Conservation (phyloP, 1,284 basidiomycete genomes). For the Clitocybe nebularis region DNA sequence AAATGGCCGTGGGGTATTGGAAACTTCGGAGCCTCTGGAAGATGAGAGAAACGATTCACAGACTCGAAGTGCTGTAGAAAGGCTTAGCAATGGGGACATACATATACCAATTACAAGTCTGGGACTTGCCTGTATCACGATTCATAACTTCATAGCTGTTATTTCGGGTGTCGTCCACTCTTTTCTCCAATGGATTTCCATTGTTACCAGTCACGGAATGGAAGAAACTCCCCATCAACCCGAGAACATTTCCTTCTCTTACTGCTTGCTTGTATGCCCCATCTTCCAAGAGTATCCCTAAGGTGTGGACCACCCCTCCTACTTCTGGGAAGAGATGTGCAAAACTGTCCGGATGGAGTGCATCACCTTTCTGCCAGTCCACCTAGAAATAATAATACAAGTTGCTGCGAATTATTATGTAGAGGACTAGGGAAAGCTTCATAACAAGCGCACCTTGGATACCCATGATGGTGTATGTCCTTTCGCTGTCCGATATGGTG, state of each 20-base stretch:
- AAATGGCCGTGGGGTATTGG: conserved; percentile 62
- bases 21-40: conserved; percentile 24
- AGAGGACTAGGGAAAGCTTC: conserved; percentile 6
- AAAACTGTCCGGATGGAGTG: conserved; percentile 76
- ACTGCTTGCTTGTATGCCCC: conserved; percentile 77
- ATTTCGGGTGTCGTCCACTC: conserved; percentile 16
- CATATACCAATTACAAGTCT: not conserved
- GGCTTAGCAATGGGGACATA: conserved; percentile 6
- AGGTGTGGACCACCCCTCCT: conserved; percentile 87
- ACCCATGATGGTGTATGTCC: conserved; percentile 90
- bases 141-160: conserved; percentile 80
- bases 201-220: conserved; percentile 28
- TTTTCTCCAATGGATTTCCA: conserved; percentile 65
- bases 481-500: conserved; percentile 81
- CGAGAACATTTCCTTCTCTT: conserved; percentile 51
- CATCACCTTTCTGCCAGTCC: conserved; percentile 79
- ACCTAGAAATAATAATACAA: conserved; percentile 43
- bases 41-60: conserved; percentile 68
- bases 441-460: conserved; percentile 47
- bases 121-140: conserved; percentile 78
- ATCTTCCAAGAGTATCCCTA: conserved; percentile 90
- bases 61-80: conserved; percentile 60
- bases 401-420: conserved; percentile 3
- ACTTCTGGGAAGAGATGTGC: conserved; percentile 59
- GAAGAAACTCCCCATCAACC: conserved; percentile 46